Percentiles rank a stretch among this genome's conserved stretches.
phyloP scores from a whole-genome alignment of 768 basidiomycete genomes.

The Leccinum disarticulatum region DNA sequence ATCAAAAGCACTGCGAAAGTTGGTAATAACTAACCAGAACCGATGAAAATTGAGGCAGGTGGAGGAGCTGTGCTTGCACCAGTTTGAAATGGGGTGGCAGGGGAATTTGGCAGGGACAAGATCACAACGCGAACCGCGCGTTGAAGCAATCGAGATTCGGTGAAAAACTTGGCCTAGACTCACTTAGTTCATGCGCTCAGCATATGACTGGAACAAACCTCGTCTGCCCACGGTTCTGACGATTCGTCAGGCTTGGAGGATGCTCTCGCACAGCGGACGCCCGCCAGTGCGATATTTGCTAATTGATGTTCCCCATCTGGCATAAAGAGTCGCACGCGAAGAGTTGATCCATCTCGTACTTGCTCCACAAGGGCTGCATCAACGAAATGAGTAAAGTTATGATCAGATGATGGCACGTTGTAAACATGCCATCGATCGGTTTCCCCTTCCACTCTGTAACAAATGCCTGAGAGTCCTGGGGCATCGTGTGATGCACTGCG shows the following conservation, averaged over 20 bases:
- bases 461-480: constrained; percentile 84
- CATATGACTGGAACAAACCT: constrained; percentile 49
- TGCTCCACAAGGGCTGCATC: constrained; percentile 83
- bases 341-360: constrained; percentile 88
- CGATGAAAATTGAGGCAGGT: constrained; percentile 86
- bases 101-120: constrained; percentile 74
- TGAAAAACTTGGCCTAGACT: constrained; percentile 85
- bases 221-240: constrained; percentile 86
- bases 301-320: constrained; percentile 90
- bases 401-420: background rate
- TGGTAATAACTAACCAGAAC: constrained; percentile 53
- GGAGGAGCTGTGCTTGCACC: constrained; percentile 54
- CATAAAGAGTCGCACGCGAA: constrained; percentile 85
- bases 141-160: constrained; percentile 84
- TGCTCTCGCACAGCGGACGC: constrained; percentile 72
- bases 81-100: constrained; percentile 78
- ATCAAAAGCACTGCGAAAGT: background rate
- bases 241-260: constrained; percentile 72
- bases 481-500: constrained; percentile 82
- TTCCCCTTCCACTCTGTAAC: constrained; percentile 92
- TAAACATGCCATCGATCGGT: constrained; percentile 69
- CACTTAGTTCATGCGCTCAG: constrained; percentile 2
- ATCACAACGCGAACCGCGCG: constrained; percentile 74
- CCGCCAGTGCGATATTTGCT: constrained; percentile 81
- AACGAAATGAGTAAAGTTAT: constrained; percentile 7